Percentiles rank a stretch among this genome's conserved stretches.
Conservation (phyloP, 495 filamentous ascomycete species). For the Gamarada debralockiae region DNA sequence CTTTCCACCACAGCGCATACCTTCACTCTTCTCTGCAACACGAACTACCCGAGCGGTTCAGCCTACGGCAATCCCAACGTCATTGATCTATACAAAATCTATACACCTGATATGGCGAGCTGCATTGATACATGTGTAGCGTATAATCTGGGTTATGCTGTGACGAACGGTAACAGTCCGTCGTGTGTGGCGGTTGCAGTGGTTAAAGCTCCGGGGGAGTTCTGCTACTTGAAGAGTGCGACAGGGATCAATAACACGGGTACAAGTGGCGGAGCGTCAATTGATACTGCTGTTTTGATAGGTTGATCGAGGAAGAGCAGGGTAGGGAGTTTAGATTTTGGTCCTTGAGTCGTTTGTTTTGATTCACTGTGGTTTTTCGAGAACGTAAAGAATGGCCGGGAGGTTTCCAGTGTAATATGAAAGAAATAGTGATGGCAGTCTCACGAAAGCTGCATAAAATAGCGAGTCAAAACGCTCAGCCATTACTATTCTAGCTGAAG, state of each 20-base stretch:
- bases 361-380: too few species aligned
- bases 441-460: too few species aligned
- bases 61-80: slow-evolving; percentile 21
- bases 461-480: too few species aligned
- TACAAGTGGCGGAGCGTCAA: not conserved
- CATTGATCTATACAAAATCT: slow-evolving; percentile 30
- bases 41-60: slow-evolving; percentile 27
- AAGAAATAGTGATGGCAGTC: too few species aligned
- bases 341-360: too few species aligned
- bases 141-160: slow-evolving; percentile 25
- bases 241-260: slow-evolving; percentile 30
- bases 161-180: slow-evolving; percentile 6
- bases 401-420: too few species aligned
- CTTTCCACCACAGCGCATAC: slow-evolving; percentile 11
- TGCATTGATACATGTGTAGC: slow-evolving; percentile 32
- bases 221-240: slow-evolving; percentile 36
- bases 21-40: slow-evolving; percentile 30
- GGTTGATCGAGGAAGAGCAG: too few species aligned
- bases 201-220: slow-evolving; percentile 16
- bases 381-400: too few species aligned
- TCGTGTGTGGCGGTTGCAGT: slow-evolving; percentile 1
- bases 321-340: too few species aligned
- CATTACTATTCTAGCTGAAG: too few species aligned
- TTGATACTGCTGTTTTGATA: slow-evolving; percentile 14
- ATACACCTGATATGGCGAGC: slow-evolving; percentile 30